Base-by-base conservation (phyloP, 768 basidiomycete genomes). In the Chalciporus pseudorubinellus region DNA sequence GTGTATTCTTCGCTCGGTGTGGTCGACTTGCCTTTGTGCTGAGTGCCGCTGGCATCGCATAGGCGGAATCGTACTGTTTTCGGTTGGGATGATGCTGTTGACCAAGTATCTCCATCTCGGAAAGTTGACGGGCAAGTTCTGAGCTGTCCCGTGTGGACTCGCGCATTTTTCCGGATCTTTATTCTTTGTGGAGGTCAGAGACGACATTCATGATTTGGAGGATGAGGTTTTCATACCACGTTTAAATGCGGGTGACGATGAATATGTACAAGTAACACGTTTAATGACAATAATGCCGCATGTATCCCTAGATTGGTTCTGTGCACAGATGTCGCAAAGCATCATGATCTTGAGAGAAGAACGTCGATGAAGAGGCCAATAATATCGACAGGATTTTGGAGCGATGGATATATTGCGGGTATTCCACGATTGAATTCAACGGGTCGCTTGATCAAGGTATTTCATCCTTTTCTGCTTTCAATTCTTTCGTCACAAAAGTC, bases 61-160 rank as follows among this genome's bases (percentile, higher is more conserved):
- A 67, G 76, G 77, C 4, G 67, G 70, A 22, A 64, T 67, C 34
- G 62, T 80, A 22, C 43, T 81, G 28, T 52, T 77, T 12, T 69
- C 78, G 1, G 73, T 74, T n/a, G 48, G 63, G 20, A 46, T 80
- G 53, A 64, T 81, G 63, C 34, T 75, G 20, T 44, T 70, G 29
- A 67, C 76, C 6, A 69, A 77, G 14, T 59, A 73, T 29, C 55
- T 82, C 28, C 66, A 75, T 29, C 62, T 79, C 16, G 61, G 70
- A 18, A 67, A 61, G 39, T 41, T 76, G 33, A 61, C 59, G 64
- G 76, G 77, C 28, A 79, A 73, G 48, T 75, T 73, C 50, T 79
- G 62, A 62, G 26, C 26, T 18, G 39, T 31, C 31, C 31, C 10
- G 4, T 13, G 29, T 31, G n/a, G n/a, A n/a, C n/a, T n/a, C n/a